Evolutionary conservation across 805 yeast species (phyloP), one percentile per base, ranked within the genome.

Genomic region (Candida ortonii): DNA sequence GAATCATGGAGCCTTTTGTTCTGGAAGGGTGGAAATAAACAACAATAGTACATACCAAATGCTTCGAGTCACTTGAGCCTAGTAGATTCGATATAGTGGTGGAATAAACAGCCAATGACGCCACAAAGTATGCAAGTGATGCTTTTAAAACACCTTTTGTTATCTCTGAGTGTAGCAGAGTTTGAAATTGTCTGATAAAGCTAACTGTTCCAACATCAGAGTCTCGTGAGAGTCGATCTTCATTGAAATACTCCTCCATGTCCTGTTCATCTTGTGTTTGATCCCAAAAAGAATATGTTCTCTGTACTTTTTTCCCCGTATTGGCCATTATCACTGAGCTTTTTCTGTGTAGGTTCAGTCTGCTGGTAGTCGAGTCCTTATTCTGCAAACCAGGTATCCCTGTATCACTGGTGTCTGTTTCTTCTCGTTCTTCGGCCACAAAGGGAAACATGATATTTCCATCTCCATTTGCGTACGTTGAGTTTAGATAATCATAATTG

Each of bases 21-120:
- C 95, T 59, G 2, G 89, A 73, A 0, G 95, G 87, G 52, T 85
- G 93, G 64, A 86, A 85, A 57, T 86, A 86, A 2, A 85, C 93
- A 1, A 85, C 82, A 7, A 81, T 81, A 0, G 95, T 86, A 23
- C 94, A 87, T 3, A 82, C 78, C 44, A 84, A 71, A 62, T 85
- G 95, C 54, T 85, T 85, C 8, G 83, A 76, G 57, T 83, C 89
- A 16, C 84, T 69, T 22, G 61, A 54, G 0, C 94, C 94, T 26
- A 84, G 53, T 2, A 76, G 40, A 12, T 57, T 47, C 8, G 78
- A 68, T 28, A 79, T 61, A 1, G 71, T 61, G 1, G 68, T 50
- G 46, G 68, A 69, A 55, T 80, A 84, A 12, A 85, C 93, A 1
- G 80, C 84, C 37, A 83, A 50, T 0, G 94, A 80, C 1, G 88